phyloP scores from a whole-genome alignment of 768 basidiomycete species.

The Phlebiopsis flavidoalba region DNA sequence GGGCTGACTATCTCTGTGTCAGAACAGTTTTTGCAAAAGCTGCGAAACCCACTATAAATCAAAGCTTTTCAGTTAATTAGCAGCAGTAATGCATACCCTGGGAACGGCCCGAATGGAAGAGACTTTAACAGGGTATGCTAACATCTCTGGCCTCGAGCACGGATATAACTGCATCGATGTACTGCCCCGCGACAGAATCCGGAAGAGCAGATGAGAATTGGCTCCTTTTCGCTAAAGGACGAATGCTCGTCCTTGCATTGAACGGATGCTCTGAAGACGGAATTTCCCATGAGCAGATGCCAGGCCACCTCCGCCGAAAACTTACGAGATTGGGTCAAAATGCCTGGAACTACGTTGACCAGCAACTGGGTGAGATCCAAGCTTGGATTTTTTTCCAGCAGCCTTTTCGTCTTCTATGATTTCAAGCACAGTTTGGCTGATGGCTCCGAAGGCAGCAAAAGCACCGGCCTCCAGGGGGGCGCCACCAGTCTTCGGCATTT shows the following conservation, averaged over 20 bases:
- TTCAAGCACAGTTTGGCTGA: slow-evolving; percentile 71
- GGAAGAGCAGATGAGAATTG: slow-evolving; percentile 78
- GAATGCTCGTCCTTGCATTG: slow-evolving; percentile 86
- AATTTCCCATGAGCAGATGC: background rate
- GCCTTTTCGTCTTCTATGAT: slow-evolving; percentile 72
- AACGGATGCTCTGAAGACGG: background rate
- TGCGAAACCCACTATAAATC: slow-evolving; percentile 20
- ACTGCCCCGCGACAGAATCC: slow-evolving; percentile 69
- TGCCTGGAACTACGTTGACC: slow-evolving; percentile 70
- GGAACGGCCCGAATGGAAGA: slow-evolving; percentile 91
- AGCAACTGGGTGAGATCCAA: slow-evolving; percentile 80
- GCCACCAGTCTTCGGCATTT: slow-evolving; percentile 80
- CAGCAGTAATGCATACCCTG: slow-evolving; percentile 62
- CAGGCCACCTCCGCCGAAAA: background rate
- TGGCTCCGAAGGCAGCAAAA: slow-evolving; percentile 76
- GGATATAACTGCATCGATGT: slow-evolving; percentile 81
- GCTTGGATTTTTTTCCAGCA: slow-evolving; percentile 51
- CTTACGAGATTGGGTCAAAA: slow-evolving; percentile 68
- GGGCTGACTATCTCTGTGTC: slow-evolving; percentile 52
- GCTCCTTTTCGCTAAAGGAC: slow-evolving; percentile 94
- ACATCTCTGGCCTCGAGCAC: slow-evolving; percentile 73
- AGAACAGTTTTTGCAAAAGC: slow-evolving; percentile 66
- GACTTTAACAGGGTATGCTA: slow-evolving; percentile 81
- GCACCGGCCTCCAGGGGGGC: slow-evolving; percentile 82
- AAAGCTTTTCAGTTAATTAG: background rate